Evolutionary conservation across 1,139 yeast genomes (phyloP), one percentile per base, ranked within the genome.

Genomic region (Taphrina pruni): DNA sequence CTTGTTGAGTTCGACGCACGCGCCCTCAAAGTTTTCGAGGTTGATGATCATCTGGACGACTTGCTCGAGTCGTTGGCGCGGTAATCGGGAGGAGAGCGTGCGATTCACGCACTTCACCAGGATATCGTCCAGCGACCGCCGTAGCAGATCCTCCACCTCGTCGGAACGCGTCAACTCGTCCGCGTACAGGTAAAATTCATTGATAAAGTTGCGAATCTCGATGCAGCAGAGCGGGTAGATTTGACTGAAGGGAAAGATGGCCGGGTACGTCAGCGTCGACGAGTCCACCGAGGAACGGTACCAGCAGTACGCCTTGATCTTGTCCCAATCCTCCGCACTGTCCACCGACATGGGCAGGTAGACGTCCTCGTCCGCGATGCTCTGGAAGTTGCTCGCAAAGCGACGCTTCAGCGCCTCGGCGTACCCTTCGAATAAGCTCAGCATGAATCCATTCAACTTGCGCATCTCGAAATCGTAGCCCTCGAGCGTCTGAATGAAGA

Each of bases 31-130:
- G 78, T 90, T 91, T 75, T 94, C 97, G 75, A 93, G 81, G 77
- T 94, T 92, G 70, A 95, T 88, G 73, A 90, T 83, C 73, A 91
- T 90, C 79, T 94, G 98, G 0, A 97, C 90, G 56, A 92, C 85
- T 73, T 92, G 92, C 78, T 94, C 99, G 77, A 96, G 89, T 71
- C 92, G 89, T 39, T 88, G 86, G 1, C 90, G 69, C 73, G 86
- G 83, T 51, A 92, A 83, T 74, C 90, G 88, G 20, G 84, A 85
- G 70, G 84, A 82, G 71, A 91, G 84, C 71, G 88, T 89, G 66
- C 82, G 81, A 73, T 91, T 86, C 1, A 94, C 89, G 2, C 91
- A 86, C 54, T 84, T 84, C n/a, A 86, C 84, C 71, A 94, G 82
- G 8, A 91, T 85, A 26, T 81, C 79, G 75, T 94, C 97, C 70